A percentile compares a stretch with the other conserved stretches of the same genome.
Evolutionary conservation across 192 early-diverging fungal genomes (phyloP).

Genomic region (Geranomyces michiganensis): DNA sequence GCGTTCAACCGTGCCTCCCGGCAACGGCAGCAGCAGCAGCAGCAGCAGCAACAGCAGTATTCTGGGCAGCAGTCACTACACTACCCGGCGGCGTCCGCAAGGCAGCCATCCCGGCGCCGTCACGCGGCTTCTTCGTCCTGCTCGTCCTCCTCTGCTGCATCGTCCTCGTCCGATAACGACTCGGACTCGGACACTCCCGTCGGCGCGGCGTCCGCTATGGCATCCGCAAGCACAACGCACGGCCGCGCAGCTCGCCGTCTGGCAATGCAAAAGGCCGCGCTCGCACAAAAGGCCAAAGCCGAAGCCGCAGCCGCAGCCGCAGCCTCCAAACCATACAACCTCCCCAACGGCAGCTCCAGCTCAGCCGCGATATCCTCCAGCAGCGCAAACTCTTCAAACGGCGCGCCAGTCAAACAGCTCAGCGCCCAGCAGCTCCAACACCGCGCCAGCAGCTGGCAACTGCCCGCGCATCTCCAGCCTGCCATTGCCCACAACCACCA

Average conservation of each 20-base stretch:
- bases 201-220: background rate
- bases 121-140: background rate
- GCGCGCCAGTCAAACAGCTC: background rate
- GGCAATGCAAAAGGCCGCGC: conserved; percentile 11
- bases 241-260: conserved; percentile 16
- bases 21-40: background rate
- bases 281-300: background rate
- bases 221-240: background rate
- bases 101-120: background rate
- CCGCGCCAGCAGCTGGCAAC: conserved; percentile 10
- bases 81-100: background rate
- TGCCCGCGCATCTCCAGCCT: conserved; percentile 15
- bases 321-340: background rate
- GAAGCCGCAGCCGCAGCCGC: background rate
- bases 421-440: background rate
- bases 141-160: conserved; percentile 9
- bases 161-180: background rate
- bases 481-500: background rate
- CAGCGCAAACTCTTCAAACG: conserved; percentile 10
- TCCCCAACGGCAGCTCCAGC: conserved; percentile 1
- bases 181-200: conserved; percentile 19
- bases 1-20: conserved; percentile 15
- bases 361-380: background rate
- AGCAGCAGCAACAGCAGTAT: too few species aligned
- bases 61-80: too few species aligned